A percentile compares a stretch with the other conserved stretches of the same genome.
Conservation (phyloP, 1,284 basidiomycete genomes). For the Trichosporon ovoides region DNA sequence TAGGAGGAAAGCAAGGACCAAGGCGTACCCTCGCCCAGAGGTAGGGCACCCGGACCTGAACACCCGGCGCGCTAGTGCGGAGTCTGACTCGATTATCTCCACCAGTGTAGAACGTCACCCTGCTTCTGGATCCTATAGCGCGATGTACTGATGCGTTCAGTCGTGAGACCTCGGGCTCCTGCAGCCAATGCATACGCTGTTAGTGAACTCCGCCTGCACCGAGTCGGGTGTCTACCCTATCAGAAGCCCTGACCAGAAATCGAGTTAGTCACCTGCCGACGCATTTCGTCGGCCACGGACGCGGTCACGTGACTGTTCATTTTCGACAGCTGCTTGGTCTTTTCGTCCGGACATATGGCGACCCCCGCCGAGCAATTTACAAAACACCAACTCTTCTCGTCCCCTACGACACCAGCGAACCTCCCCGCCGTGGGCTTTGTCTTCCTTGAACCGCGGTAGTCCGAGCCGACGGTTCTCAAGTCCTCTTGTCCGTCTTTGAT, state of each 20-base stretch:
- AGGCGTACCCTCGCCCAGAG: neutral
- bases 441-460: conserved; percentile 5
- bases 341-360: conserved; percentile 3
- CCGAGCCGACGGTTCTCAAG: conserved; percentile 2
- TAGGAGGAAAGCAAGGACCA: too few relatives aligned
- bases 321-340: neutral
- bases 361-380: conserved; percentile 3
- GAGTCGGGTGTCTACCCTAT: neutral
- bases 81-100: neutral
- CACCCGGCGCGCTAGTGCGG: neutral
- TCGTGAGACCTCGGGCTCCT: neutral
- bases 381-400: neutral
- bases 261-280: conserved; percentile 4
- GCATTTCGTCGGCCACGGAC: neutral
- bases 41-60: neutral
- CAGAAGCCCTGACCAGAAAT: neutral
- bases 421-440: neutral
- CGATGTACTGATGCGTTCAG: neutral
- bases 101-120: neutral
- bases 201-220: neutral
- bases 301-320: neutral
- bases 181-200: conserved; percentile 2
- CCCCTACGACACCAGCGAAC: neutral
- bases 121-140: neutral
- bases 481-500: conserved; percentile 3